Base-by-base conservation (phyloP, 257 asterid genomes). In the Nemophila menziesii region DNA sequence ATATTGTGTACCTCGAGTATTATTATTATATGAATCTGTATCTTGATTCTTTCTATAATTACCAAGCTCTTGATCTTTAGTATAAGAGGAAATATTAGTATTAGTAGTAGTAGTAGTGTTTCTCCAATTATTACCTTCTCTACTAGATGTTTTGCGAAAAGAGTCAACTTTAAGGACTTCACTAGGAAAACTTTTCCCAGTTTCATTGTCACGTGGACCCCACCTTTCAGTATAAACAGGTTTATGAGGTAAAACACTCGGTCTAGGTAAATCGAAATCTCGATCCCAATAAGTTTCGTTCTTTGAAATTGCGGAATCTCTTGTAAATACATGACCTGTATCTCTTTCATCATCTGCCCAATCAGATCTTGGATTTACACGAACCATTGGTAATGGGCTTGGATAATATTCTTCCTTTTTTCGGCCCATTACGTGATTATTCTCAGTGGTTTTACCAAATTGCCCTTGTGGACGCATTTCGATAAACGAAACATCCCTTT, bases 271-370 rank as follows among this genome's bases (percentile, higher is more conserved):
- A 61, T 80, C 94, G 65, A 73, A 81, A 66, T 80, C 94, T 48
- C 77, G 66, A 33, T 80, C 84, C 96, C 93, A 84, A 56, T 72
- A 76, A 56, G 48, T 62, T 56, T 82, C 94, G 55, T 43, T 57
- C 64, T 70, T 84, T n/a, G 79, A 50, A 49, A 54, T 62, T 33
- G 85, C 85, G 65, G 21, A 26, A 50, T 77, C 83, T 57, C 87
- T 75, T 50, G 72, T 64, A 60, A 90, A 70, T 33, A 78, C 70
- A 56, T 67, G 86, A 29, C 96, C 81, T 21, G 96, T 90, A 50
- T 90, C 99, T 42, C 99, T 94, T 71, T 90, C 99, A 56, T 90
- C 99, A 61, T 90, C 96, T 39, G 94, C 96, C 99, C 99, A 90
- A 73, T 90, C 93, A 40, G 86, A 79, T 63, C 94, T 79, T 17